Evolutionary conservation across 2,329 filamentous ascomycete genomes (phyloP), one percentile per base, ranked within the genome.

Genomic region (Talaromyces verruculosus): DNA sequence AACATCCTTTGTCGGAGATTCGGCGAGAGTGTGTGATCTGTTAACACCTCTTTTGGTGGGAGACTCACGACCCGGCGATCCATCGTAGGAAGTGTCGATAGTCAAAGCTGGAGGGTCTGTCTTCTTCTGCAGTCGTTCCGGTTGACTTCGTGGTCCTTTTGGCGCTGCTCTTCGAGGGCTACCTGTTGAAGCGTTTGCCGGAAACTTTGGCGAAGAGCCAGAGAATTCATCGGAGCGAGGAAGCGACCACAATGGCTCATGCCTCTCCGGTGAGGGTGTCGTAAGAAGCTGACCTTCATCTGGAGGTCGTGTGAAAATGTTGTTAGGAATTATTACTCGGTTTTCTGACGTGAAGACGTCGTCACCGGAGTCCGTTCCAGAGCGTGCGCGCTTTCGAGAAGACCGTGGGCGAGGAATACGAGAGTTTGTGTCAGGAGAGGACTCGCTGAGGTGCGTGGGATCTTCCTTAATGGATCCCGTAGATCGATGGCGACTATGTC

Each of bases 61-160:
- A 49, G 62, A 67, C 4, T 57, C 64, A 2, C 57, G 41, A 51
- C 6, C 30, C 13, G 61, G 39, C 3, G 45, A 45, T 37, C 57
- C 45, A 22, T 53, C 35, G 37, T 45, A 19, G 19, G 58, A 33
- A 25, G 57, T 53, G n/a, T 65, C 43, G 19, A 66, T 15, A 13
- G 51, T 39, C 28, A 37, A 47, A n/a, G 58, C 49, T 49, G 28
- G 25, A 41, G 51, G 33, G 2, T 68, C 67, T 55, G 68, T 74
- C 41, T 70, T 74, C 19, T 71, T 70, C 25, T 64, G 51, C 30
- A 69, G 49, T n/a, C 63, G 69, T 3, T 43, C 64, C 0, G 75
- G 76, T 64, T 76, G 76, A 33, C 28, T 74, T 35, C 76, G 75
- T 15, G 76, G 76, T 1, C 76, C 76, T 57, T 75, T 77, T 10